A percentile compares a stretch with the other conserved stretches of the same genome.
Evolutionary conservation across 148 eudicot species (phyloP).

Genomic region (Camellia lanceoleosa): DNA sequence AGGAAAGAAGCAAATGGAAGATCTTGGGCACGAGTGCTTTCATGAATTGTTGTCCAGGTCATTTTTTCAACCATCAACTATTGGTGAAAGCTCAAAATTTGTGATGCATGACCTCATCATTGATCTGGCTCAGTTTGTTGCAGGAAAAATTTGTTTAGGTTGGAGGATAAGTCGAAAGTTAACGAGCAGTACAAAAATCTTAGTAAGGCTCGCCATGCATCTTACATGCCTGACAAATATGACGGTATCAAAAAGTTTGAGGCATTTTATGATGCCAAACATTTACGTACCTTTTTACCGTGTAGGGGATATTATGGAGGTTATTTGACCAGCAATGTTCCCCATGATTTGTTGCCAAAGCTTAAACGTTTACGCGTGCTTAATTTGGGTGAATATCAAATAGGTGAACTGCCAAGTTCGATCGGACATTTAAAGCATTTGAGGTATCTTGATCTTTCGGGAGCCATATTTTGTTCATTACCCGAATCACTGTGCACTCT

Average conservation of each 20-base stretch:
- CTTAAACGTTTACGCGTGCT: conserved; percentile 5
- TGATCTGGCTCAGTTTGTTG: conserved; percentile 30
- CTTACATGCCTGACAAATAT: conserved; percentile 6
- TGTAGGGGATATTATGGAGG: neutral
- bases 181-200: neutral
- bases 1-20: conserved; percentile 17
- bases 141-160: conserved; percentile 11
- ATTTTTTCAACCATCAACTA: conserved; percentile 25
- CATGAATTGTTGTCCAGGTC: conserved; percentile 33
- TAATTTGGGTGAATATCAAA: neutral
- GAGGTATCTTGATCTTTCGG: conserved; percentile 18
- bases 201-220: conserved; percentile 15
- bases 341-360: neutral
- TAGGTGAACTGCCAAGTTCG: conserved; percentile 3
- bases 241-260: conserved; percentile 12
- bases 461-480: neutral
- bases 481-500: conserved; percentile 15
- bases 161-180: conserved; percentile 16
- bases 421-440: neutral
- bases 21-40: conserved; percentile 27
- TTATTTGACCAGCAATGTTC: conserved; percentile 8
- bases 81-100: neutral
- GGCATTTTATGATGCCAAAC: neutral
- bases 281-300: conserved; percentile 25
- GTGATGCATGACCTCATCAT: conserved; percentile 43